Evolutionary conservation across 345 rosid genomes (phyloP), one percentile per base, ranked within the genome.

Genomic region (Salix caprea): DNA sequence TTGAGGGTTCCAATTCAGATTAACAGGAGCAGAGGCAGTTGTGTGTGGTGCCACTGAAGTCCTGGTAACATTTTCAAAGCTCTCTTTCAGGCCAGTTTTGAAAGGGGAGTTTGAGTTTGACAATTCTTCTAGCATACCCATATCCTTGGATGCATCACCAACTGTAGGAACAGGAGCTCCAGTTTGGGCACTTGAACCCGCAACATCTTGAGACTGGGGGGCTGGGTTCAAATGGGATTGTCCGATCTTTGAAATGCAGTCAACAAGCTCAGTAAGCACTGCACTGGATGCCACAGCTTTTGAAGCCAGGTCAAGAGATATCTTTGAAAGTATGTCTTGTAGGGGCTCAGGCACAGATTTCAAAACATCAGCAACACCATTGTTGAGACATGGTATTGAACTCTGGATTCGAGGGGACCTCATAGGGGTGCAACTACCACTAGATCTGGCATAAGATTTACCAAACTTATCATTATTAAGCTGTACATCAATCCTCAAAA

Each of bases 281-380:
- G 86, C 87, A 76, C 48, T 89, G 36, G 96, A 80, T 21, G 85
- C 69, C 1, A 80, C 72, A 36, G 95, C 88, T 73, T 87, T 91
- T 0, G 93, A 86, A 68, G 90, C 81, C 75, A 92, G 71, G 61
- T 90, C 98, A 13, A 70, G 36, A 24, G 89, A 90, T 1, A 90
- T 80, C 81, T 87, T 96, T 0, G 89, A 83, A 50, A 91, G 39
- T 21, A 85, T 71, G 44, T 86, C 92, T 30, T 68, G 87, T 16
- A 91, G 66, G 1, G 95, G 90, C 76, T 87, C 87, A 2, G 95
- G 99, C 36, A 90, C 79, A 80, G 91, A 83, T 77, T 85, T 88
- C 77, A 93, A 54, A 30, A 81, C 83, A 19, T 91, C 96, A 75
- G 89, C 80, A 34, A 90, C 72, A 79, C 84, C 82, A 69, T 61